These are phyloP conservation scores for Medicago truncatula DNA, from an alignment of 306 rosid genomes.

Conservation along the genomic window MtrunA17r5.0-ANR NC_053043.1:14268501-14269000, in stretches of 20 bases:
- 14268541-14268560: slow-evolving; percentile 62
- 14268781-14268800: slow-evolving; percentile 80
- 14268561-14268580: slow-evolving; percentile 68
- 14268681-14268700: slow-evolving; percentile 62
- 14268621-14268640: slow-evolving; percentile 72
- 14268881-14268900: slow-evolving; percentile 32
- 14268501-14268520: slow-evolving; percentile 75
- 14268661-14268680: slow-evolving; percentile 60
- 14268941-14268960: slow-evolving; percentile 99
- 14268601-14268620: slow-evolving; percentile 86
- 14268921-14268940: slow-evolving; percentile 96
- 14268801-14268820: slow-evolving; percentile 75
- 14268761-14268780: slow-evolving; percentile 62
- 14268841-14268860: slow-evolving; percentile 9
- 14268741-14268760: slow-evolving; percentile 57
- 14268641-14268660: slow-evolving; percentile 74
- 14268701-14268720: slow-evolving; percentile 55
- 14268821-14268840: slow-evolving; percentile 13
- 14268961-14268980: slow-evolving; percentile 92
- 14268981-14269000: not conserved
- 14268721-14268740: slow-evolving; percentile 51
- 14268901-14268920: slow-evolving; percentile 97
- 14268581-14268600: slow-evolving; percentile 81
- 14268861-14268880: slow-evolving; percentile 34
- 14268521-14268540: slow-evolving; percentile 61